Conservation (phyloP, 1,139 yeast species). For the Hyphopichia buzzinii region DNA sequence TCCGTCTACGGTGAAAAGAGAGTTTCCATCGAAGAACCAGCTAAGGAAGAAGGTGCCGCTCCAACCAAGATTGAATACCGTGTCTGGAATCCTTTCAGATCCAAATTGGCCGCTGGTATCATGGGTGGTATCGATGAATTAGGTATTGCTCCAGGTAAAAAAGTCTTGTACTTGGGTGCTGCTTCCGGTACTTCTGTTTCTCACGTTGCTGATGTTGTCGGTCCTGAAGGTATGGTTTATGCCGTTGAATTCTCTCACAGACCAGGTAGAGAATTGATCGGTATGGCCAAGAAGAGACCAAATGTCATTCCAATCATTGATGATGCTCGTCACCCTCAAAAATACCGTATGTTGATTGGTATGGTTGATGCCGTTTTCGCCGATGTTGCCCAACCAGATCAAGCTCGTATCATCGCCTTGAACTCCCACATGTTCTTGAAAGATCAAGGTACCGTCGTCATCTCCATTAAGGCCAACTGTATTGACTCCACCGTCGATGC, state of each 20-base stretch:
- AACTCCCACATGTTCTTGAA: conserved; percentile 97
- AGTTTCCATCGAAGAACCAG: conserved; percentile 87
- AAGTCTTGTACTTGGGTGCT: conserved; percentile 97
- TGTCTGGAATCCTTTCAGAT: conserved; percentile 99
- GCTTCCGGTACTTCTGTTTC: conserved; percentile 99
- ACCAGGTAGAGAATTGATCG: conserved; percentile 98
- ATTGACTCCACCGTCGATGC: conserved; percentile 99
- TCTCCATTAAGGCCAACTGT: conserved; percentile 99
- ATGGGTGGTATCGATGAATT: conserved; percentile 99
- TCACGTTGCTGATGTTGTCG: conserved; percentile 97
- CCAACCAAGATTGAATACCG: conserved; percentile 97
- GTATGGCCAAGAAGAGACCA: conserved; percentile 99
- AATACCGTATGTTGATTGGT: conserved; percentile 97
- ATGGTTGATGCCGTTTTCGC: conserved; percentile 99
- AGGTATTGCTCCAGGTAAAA: conserved; percentile 96
- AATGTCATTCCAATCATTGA: conserved; percentile 97
- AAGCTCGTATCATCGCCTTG: conserved; percentile 98
- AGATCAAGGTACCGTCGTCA: conserved; percentile 97
- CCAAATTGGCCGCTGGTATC: conserved; percentile 99
- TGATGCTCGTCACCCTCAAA: conserved; percentile 99
- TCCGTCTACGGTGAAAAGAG: conserved; percentile 98
- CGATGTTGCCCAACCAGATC: conserved; percentile 99
- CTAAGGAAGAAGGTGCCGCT: conserved; percentile 80
- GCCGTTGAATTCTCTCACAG: conserved; percentile 99
- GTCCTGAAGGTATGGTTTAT: conserved; percentile 98